Evolutionary conservation across 2,329 filamentous ascomycete species (phyloP).

Genomic region (Exophiala spinifera): DNA sequence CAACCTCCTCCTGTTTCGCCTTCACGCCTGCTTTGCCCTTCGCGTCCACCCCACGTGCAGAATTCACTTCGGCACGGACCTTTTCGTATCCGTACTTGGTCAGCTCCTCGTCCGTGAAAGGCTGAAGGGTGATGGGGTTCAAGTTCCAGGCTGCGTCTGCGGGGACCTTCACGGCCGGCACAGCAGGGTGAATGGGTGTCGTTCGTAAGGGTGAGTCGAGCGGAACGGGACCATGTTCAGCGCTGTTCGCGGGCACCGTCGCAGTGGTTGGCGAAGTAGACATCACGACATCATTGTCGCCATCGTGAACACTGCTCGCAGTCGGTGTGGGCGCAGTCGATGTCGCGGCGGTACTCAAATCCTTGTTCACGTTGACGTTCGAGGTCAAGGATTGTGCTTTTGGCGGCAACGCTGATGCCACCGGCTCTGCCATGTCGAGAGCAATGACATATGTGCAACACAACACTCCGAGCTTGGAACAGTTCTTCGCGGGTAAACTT

Average conservation of each 20-base stretch:
- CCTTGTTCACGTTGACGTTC: not conserved
- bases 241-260: not conserved
- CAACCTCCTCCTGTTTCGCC: constrained; percentile 13
- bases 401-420: not conserved
- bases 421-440: constrained; percentile 9
- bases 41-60: not conserved
- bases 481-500: no score
- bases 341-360: not conserved
- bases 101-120: constrained; percentile 26
- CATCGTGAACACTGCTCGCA: not conserved
- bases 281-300: constrained; percentile 1
- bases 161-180: constrained; percentile 20
- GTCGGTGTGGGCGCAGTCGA: not conserved
- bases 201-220: constrained; percentile 24
- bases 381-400: constrained; percentile 1
- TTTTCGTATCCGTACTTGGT: constrained; percentile 22
- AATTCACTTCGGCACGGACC: constrained; percentile 17
- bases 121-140: constrained; percentile 25
- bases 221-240: constrained; percentile 9
- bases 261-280: constrained; percentile 7
- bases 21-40: not conserved
- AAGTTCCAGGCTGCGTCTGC: constrained; percentile 7
- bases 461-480: no score
- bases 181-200: constrained; percentile 23
- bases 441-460: not conserved